Conservation (phyloP, 768 basidiomycete genomes). For the Leucocoprinus sp. region DNA sequence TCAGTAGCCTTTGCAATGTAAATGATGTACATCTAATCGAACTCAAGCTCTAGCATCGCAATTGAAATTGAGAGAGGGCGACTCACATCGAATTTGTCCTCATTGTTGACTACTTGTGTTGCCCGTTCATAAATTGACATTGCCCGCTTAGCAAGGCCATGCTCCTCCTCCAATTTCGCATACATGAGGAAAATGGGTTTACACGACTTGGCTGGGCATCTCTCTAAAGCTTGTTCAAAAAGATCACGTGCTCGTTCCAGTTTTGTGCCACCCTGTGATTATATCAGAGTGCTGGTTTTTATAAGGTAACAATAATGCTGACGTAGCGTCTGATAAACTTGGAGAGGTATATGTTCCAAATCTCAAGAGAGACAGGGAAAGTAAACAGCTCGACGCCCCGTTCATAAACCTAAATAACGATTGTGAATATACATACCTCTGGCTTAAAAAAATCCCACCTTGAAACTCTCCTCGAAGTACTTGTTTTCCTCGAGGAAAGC, state of each 20-base stretch:
- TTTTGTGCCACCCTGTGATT: slow-evolving; percentile 75
- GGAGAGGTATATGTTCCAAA: slow-evolving; percentile 98
- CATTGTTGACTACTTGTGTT: slow-evolving; percentile 73
- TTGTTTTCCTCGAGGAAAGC: slow-evolving; percentile 96
- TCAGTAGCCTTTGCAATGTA: slow-evolving; percentile 96
- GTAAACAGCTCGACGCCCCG: slow-evolving; percentile 96
- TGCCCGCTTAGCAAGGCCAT: slow-evolving; percentile 89
- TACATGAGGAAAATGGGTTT: slow-evolving; percentile 96
- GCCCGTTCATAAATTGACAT: slow-evolving; percentile 97
- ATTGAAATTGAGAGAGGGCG: not conserved
- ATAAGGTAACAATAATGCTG: slow-evolving; percentile 21
- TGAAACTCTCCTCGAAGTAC: slow-evolving; percentile 98
- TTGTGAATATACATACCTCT: slow-evolving; percentile 11
- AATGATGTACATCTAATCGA: slow-evolving; percentile 80
- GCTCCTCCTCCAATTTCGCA: slow-evolving; percentile 90
- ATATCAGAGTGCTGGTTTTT: not conserved
- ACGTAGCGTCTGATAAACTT: slow-evolving; percentile 98
- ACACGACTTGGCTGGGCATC: slow-evolving; percentile 91
- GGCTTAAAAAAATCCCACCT: slow-evolving; percentile 35
- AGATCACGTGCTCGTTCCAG: slow-evolving; percentile 94
- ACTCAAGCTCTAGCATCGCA: not conserved
- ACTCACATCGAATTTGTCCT: slow-evolving; percentile 90
- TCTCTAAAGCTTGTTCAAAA: slow-evolving; percentile 95
- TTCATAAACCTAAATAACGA: slow-evolving; percentile 71
- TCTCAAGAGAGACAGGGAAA: slow-evolving; percentile 95